Evolutionary conservation across 1,284 basidiomycete species (phyloP).

Genomic region (Papiliotrema flavescens): DNA sequence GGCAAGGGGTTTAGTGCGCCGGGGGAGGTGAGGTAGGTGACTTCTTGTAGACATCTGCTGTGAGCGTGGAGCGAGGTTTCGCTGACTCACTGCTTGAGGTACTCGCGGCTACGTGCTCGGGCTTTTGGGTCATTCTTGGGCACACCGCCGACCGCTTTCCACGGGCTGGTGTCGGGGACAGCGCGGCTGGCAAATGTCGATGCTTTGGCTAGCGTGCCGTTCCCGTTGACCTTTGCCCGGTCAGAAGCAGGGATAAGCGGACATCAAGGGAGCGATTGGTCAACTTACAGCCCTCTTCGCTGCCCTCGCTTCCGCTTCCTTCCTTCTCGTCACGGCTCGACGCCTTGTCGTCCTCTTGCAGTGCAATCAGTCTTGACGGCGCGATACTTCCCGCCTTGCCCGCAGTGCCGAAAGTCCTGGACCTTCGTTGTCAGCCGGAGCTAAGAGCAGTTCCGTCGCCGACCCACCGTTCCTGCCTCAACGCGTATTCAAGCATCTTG

Average conservation of each 20-base stretch:
- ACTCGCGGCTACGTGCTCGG: constrained; percentile 89
- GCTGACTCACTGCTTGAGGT: constrained; percentile 82
- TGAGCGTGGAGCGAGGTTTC: not conserved
- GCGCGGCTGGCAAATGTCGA: constrained; percentile 21
- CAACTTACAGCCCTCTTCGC: constrained; percentile 31
- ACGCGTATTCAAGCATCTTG: constrained; percentile 97
- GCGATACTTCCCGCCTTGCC: constrained; percentile 29
- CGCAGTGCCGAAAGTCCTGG: constrained; percentile 69
- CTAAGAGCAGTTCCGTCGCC: constrained; percentile 12
- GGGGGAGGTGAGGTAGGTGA: constrained; percentile 93
- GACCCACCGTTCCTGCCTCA: constrained; percentile 84
- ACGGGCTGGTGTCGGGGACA: constrained; percentile 43
- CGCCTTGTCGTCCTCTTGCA: constrained; percentile 44
- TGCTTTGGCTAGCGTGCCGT: constrained; percentile 14
- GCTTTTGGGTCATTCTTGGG: constrained; percentile 83
- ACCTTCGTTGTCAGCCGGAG: constrained; percentile 51
- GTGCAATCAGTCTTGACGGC: constrained; percentile 39
- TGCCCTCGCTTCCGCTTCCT: constrained; percentile 42
- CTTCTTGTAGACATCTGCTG: constrained; percentile 82
- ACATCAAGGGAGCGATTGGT: no score
- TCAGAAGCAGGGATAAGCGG: constrained; percentile 1
- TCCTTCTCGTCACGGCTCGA: constrained; percentile 37
- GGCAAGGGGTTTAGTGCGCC: constrained; percentile 96
- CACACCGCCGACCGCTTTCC: constrained; percentile 61
- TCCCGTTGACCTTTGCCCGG: constrained; percentile 27